phyloP scores from a whole-genome alignment of 345 rosid species.

The Arabidopsis suecica region DNA sequence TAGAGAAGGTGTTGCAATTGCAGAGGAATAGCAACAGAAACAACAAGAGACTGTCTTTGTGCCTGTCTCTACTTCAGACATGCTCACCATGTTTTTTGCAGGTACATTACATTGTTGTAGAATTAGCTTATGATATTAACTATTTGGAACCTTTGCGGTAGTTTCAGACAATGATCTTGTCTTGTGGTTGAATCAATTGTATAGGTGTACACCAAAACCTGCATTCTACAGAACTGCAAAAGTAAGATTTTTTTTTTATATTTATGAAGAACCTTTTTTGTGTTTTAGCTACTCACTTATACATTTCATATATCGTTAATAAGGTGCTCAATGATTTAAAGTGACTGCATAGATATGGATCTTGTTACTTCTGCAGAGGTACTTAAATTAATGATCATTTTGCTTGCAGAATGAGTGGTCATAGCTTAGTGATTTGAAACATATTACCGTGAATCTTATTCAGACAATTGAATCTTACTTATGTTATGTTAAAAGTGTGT shows the following conservation, averaged over 20 bases:
- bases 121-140: neutral
- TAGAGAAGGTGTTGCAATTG: slow-evolving; percentile 47
- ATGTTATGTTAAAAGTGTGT: neutral
- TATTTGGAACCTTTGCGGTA: neutral
- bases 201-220: no score
- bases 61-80: slow-evolving; percentile 87
- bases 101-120: neutral
- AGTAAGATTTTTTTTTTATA: no score
- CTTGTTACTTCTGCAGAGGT: neutral
- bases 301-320: neutral
- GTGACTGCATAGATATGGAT: neutral
- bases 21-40: slow-evolving; percentile 39
- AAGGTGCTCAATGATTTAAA: neutral
- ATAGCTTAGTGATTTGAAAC: neutral
- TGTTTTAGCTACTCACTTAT: neutral
- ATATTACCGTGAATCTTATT: slow-evolving; percentile 54
- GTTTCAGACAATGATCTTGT: neutral
- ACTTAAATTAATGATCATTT: neutral
- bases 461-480: no score
- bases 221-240: no score
- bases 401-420: neutral
- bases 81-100: slow-evolving; percentile 60
- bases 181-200: no score
- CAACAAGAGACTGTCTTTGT: slow-evolving; percentile 63
- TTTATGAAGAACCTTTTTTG: no score